Percentiles rank a stretch among this genome's conserved stretches.
Evolutionary conservation across 2,329 filamentous ascomycete genomes (phyloP).

Genomic region (Diaporthe sp.): DNA sequence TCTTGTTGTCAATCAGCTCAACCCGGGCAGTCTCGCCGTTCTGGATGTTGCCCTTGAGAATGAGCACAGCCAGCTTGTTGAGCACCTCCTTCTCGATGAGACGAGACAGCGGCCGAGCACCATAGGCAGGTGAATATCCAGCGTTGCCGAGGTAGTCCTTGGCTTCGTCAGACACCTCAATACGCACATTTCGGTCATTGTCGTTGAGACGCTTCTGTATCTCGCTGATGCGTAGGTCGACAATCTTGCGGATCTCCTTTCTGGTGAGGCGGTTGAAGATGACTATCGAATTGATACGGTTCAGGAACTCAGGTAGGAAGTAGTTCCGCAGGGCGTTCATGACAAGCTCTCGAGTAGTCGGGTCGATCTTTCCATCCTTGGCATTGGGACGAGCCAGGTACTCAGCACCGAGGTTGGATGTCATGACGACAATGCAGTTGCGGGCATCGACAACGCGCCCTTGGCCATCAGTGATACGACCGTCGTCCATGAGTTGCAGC

Average conservation of each 20-base stretch:
- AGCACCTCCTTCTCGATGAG: constrained; percentile 98
- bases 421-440: constrained; percentile 99
- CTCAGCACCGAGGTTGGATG: constrained; percentile 95
- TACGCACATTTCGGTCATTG: constrained; percentile 88
- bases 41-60: constrained; percentile 85
- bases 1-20: constrained; percentile 82
- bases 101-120: constrained; percentile 87
- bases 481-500: constrained; percentile 99
- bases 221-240: constrained; percentile 88
- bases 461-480: constrained; percentile 97
- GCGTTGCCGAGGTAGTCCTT: constrained; percentile 93
- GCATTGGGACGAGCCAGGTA: constrained; percentile 85
- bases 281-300: constrained; percentile 95
- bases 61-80: constrained; percentile 91
- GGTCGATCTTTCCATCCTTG: constrained; percentile 87
- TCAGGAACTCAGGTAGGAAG: constrained; percentile 98
- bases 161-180: constrained; percentile 86
- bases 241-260: constrained; percentile 92
- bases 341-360: constrained; percentile 87
- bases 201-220: constrained; percentile 91
- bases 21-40: constrained; percentile 90
- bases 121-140: constrained; percentile 96
- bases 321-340: constrained; percentile 93
- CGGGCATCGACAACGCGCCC: constrained; percentile 93
- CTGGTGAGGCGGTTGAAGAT: constrained; percentile 98